phyloP scores from a whole-genome alignment of 2,329 filamentous ascomycete species.

The Fusarium sp. region DNA sequence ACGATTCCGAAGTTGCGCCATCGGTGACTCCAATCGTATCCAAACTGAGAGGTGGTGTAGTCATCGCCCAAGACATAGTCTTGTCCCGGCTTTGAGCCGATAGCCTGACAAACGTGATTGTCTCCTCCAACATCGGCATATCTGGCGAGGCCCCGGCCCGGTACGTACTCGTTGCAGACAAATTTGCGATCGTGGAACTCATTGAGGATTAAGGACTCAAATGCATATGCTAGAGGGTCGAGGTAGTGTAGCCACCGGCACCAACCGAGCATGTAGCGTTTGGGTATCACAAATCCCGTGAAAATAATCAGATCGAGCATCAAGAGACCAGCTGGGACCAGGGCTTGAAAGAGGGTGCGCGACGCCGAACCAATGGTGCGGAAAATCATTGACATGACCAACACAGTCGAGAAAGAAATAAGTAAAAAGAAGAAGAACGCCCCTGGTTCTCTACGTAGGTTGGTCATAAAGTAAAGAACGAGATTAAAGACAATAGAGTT shows the following conservation, averaged over 20 bases:
- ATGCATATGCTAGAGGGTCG: slow-evolving; percentile 84
- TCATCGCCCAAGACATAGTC: slow-evolving; percentile 61
- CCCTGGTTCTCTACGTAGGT: slow-evolving; percentile 80
- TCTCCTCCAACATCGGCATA: slow-evolving; percentile 45
- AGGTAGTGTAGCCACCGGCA: slow-evolving; percentile 88
- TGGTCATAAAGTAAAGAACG: slow-evolving; percentile 89
- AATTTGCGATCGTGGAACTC: slow-evolving; percentile 82
- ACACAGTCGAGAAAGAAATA: slow-evolving; percentile 79
- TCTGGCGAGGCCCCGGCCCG: slow-evolving; percentile 47
- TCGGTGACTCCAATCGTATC: slow-evolving; percentile 71
- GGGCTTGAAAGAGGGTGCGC: slow-evolving; percentile 50
- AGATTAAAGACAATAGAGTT: slow-evolving; percentile 85
- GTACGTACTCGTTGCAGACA: slow-evolving; percentile 64
- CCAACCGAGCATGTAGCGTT: slow-evolving; percentile 83
- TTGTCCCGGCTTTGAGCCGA: slow-evolving; percentile 60
- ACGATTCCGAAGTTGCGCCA: slow-evolving; percentile 83
- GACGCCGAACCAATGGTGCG: slow-evolving; percentile 51
- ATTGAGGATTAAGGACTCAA: slow-evolving; percentile 86
- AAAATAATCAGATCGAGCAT: slow-evolving; percentile 70
- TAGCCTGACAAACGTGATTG: slow-evolving; percentile 62
- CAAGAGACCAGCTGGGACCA: slow-evolving; percentile 49
- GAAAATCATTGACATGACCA: slow-evolving; percentile 80
- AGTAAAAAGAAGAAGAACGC: slow-evolving; percentile 90
- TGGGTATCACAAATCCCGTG: slow-evolving; percentile 80
- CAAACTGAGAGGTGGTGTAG: slow-evolving; percentile 62